Conservation (phyloP, 768 basidiomycete species). For the Symmetrospora coprosmae region DNA sequence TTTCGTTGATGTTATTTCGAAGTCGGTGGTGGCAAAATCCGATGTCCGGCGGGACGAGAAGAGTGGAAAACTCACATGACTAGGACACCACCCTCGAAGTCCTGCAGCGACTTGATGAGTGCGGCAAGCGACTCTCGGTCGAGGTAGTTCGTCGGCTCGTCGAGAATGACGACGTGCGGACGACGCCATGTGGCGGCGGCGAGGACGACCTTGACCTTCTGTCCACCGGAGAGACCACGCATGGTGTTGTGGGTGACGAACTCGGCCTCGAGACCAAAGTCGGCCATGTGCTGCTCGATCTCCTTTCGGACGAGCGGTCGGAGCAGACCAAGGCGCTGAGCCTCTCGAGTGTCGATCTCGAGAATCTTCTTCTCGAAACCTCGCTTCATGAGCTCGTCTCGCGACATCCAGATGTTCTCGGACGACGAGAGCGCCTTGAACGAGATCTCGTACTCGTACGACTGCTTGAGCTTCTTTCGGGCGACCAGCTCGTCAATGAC, state of each 20-base stretch:
- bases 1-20: too few relatives aligned
- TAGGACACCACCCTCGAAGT: conserved; percentile 80
- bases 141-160: conserved; percentile 53
- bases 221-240: conserved; percentile 90
- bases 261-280: conserved; percentile 97
- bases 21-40: too few relatives aligned
- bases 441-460: conserved; percentile 55
- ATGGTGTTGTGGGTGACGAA: conserved; percentile 99
- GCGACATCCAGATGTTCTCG: conserved; percentile 80
- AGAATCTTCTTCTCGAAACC: conserved; percentile 91
- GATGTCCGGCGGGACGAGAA: conserved; percentile 5
- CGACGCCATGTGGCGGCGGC: conserved; percentile 94
- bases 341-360: conserved; percentile 65
- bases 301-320: conserved; percentile 95
- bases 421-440: conserved; percentile 61
- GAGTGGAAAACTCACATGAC: conserved; percentile 18
- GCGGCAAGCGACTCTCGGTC: conserved; percentile 99
- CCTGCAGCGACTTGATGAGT: conserved; percentile 92
- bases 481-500: conserved; percentile 56
- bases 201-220: conserved; percentile 59
- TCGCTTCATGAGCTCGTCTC: conserved; percentile 69
- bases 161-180: conserved; percentile 50
- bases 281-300: conserved; percentile 94
- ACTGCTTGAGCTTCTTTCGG: conserved; percentile 92
- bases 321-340: conserved; percentile 86